Conservation (phyloP, 495 filamentous ascomycete genomes). For the Diplogelasinospora grovesii region DNA sequence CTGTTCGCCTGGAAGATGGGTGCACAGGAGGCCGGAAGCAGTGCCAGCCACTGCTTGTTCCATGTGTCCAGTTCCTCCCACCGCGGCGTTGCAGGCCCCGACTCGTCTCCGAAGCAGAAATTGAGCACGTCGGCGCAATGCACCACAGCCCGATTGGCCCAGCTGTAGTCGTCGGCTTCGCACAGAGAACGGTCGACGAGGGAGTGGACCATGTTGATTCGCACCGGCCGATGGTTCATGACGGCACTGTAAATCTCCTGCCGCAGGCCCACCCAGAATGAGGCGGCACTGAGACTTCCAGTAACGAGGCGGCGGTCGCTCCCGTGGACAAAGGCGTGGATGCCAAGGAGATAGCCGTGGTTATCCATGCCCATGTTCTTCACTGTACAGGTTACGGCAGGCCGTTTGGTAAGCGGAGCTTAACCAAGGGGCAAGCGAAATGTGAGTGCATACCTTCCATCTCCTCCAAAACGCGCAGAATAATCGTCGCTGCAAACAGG, state of each 20-base stretch:
- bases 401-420: neutral
- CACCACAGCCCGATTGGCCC: conserved; percentile 49
- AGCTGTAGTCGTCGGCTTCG: conserved; percentile 38
- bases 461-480: conserved; percentile 55
- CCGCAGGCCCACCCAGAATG: conserved; percentile 52
- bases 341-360: conserved; percentile 44
- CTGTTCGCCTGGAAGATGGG: conserved; percentile 29
- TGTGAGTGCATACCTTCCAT: conserved; percentile 45
- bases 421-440: conserved; percentile 8
- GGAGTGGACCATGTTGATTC: conserved; percentile 32
- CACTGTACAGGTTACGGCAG: too few species aligned
- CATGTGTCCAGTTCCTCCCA: conserved; percentile 32
- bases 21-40: conserved; percentile 29
- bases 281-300: conserved; percentile 40
- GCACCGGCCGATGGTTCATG: conserved; percentile 40
- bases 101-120: conserved; percentile 37
- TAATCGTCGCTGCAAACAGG: conserved; percentile 54
- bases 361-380: conserved; percentile 32
- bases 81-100: conserved; percentile 7
- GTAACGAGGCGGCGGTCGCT: conserved; percentile 26
- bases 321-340: conserved; percentile 37
- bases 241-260: conserved; percentile 53
- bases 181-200: conserved; percentile 39
- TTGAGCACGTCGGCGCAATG: conserved; percentile 49
- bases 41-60: conserved; percentile 27